Evolutionary conservation across 148 eudicot genomes (phyloP).

Genomic region (Cornus florida): DNA sequence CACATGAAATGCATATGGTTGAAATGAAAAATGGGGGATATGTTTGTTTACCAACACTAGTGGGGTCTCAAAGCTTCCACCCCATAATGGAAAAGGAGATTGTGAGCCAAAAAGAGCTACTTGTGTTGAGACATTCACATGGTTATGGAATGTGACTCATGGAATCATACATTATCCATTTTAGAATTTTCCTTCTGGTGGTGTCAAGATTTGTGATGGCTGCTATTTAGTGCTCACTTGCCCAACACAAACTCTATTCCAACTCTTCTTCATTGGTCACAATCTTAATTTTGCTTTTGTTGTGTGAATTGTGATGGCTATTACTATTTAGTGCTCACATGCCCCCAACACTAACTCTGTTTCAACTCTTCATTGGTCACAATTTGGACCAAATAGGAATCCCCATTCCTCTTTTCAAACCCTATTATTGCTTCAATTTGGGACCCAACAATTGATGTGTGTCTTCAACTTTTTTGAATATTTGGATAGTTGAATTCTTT

Average conservation of each 20-base stretch:
- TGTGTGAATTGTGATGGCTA: neutral
- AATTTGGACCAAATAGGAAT: neutral
- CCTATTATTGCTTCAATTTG: neutral
- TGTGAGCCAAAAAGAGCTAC: no score
- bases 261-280: no score
- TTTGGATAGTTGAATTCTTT: neutral
- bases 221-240: no score
- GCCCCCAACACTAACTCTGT: neutral
- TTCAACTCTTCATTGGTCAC: neutral
- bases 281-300: no score
- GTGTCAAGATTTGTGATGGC: no score
- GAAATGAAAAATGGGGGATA: constrained; percentile 7
- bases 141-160: neutral
- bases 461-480: neutral
- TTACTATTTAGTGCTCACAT: neutral
- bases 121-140: neutral
- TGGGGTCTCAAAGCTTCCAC: neutral
- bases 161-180: neutral
- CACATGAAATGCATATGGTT: neutral
- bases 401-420: neutral
- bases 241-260: no score
- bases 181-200: neutral
- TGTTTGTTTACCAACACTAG: neutral
- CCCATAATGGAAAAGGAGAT: neutral
- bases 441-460: neutral